Conservation (phyloP, 345 rosid genomes). For the Eucalyptus coolabah region DNA sequence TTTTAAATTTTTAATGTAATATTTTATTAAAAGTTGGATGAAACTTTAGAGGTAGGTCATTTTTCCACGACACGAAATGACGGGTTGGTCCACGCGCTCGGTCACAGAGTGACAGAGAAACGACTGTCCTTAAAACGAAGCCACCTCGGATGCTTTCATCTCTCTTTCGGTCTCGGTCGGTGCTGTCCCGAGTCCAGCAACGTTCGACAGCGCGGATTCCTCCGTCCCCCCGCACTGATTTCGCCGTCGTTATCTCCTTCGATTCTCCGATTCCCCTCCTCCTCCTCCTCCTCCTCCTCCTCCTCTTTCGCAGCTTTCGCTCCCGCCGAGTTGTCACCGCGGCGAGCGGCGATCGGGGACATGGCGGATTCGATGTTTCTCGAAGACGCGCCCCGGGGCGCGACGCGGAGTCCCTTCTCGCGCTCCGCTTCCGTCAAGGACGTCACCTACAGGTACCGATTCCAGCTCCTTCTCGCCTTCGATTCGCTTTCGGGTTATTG, state of each 20-base stretch:
- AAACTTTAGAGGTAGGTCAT: neutral
- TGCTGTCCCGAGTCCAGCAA: neutral
- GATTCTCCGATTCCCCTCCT: neutral
- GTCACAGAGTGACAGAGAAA: neutral
- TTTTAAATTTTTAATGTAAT: no score
- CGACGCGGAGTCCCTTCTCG: neutral
- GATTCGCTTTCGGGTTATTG: neutral
- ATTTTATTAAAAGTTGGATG: neutral
- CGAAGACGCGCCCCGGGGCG: neutral
- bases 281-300: neutral
- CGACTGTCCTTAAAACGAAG: neutral
- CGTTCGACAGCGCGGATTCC: neutral
- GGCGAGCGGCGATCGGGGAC: neutral
- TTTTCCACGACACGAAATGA: neutral
- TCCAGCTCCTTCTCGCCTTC: neutral
- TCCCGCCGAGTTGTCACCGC: neutral
- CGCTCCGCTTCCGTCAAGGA: neutral
- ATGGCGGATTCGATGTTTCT: neutral
- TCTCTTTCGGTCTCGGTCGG: neutral
- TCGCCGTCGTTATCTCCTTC: neutral
- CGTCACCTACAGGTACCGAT: neutral
- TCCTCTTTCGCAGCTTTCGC: neutral
- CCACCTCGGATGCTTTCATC: neutral
- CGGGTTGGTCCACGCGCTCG: neutral
- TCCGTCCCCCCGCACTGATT: neutral